These are phyloP conservation scores for Phycomyces blakesleeanus DNA, from an alignment of 192 early-diverging fungal species.

Conservation along the genomic window DNA sequence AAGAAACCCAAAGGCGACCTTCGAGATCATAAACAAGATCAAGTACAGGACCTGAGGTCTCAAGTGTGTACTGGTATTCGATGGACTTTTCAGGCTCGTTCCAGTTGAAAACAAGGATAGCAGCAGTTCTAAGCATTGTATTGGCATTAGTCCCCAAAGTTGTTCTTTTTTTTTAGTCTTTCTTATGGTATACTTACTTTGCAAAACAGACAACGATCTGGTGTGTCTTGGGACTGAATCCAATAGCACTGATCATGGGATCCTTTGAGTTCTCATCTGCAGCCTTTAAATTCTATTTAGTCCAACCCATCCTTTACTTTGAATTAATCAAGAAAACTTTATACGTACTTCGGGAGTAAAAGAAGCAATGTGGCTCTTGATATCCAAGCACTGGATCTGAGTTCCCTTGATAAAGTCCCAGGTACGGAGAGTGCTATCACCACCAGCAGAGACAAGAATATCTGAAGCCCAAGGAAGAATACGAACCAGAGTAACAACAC, in stretches of 20 bases:
- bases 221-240: slow-evolving; percentile 7
- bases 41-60: slow-evolving; percentile 14
- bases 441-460: slow-evolving; percentile 74
- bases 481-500: slow-evolving; percentile 70
- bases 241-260: slow-evolving; percentile 18
- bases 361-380: slow-evolving; percentile 35
- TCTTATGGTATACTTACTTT: slow-evolving; percentile 21
- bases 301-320: background rate
- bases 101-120: slow-evolving; percentile 20
- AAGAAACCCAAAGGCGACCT: slow-evolving; percentile 15
- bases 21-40: slow-evolving; percentile 11
- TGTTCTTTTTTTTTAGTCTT: no score
- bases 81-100: slow-evolving; percentile 5
- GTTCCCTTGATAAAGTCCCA: slow-evolving; percentile 70
- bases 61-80: slow-evolving; percentile 3
- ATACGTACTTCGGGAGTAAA: slow-evolving; percentile 16
- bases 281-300: slow-evolving; percentile 3
- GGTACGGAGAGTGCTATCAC: slow-evolving; percentile 72
- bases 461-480: slow-evolving; percentile 54
- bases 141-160: background rate
- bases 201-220: slow-evolving; percentile 22
- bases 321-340: background rate
- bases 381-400: slow-evolving; percentile 64
- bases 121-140: slow-evolving; percentile 3
- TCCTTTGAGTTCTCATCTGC: slow-evolving; percentile 22